Evolutionary conservation across 1,284 basidiomycete genomes (phyloP).

Genomic region (Testicularia cyperi): DNA sequence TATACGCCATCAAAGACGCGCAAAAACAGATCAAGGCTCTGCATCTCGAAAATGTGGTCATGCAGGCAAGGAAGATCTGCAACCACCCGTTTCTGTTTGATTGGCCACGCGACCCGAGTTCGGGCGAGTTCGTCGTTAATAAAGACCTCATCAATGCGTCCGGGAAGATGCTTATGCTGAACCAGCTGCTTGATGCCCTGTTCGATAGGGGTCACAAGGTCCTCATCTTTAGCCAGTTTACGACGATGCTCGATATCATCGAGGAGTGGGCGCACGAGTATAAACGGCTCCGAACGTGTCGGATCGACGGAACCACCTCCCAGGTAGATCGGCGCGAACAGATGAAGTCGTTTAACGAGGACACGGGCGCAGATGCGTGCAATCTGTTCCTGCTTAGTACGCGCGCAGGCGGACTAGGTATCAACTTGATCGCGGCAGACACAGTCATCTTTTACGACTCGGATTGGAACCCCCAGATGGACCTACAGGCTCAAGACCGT

Average conservation of each 20-base stretch:
- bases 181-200: conserved; percentile 81
- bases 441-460: conserved; percentile 72
- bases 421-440: conserved; percentile 90
- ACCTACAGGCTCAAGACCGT: conserved; percentile 90
- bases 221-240: conserved; percentile 75
- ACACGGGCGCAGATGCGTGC: conserved; percentile 69
- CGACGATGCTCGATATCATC: conserved; percentile 91
- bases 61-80: conserved; percentile 77
- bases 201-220: conserved; percentile 84
- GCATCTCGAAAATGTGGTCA: conserved; percentile 86
- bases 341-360: conserved; percentile 81
- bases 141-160: conserved; percentile 79
- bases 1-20: conserved; percentile 41
- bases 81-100: conserved; percentile 91
- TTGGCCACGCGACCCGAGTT: conserved; percentile 74
- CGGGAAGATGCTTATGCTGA: conserved; percentile 95
- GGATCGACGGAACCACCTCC: conserved; percentile 82
- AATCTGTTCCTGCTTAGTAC: conserved; percentile 87
- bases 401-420: conserved; percentile 79
- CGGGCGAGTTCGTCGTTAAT: conserved; percentile 61
- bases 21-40: conserved; percentile 82
- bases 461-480: conserved; percentile 92
- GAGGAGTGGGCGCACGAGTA: conserved; percentile 64
- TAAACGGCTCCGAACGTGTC: conserved; percentile 79
- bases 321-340: conserved; percentile 78